Conservation (phyloP, 257 asterid genomes). For the Gynochthodes officinalis region DNA sequence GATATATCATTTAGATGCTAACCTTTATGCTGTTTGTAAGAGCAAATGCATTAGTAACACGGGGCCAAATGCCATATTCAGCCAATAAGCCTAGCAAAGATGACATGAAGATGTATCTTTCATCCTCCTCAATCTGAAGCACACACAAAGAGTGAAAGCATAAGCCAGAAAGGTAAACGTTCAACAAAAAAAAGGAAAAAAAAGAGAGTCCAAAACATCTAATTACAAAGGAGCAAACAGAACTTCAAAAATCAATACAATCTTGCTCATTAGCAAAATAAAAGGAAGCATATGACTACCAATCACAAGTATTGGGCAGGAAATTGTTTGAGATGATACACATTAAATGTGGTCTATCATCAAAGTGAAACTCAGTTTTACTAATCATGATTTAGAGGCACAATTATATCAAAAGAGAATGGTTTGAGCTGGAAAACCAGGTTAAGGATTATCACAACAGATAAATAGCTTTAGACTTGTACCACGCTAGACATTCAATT, state of each 20-base stretch:
- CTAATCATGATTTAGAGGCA: neutral
- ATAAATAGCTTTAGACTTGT: neutral
- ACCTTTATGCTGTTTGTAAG: constrained; percentile 80
- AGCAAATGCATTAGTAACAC: constrained; percentile 75
- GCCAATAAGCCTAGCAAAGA: constrained; percentile 71
- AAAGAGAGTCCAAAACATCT: neutral
- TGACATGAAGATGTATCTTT: constrained; percentile 64
- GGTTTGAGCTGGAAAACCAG: neutral
- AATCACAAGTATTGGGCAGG: too few relatives aligned
- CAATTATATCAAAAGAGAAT: neutral
- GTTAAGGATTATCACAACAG: neutral
- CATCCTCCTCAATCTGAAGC: constrained; percentile 77
- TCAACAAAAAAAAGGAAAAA: neutral
- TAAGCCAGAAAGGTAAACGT: constrained; percentile 10
- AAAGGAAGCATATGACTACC: neutral
- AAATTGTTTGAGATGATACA: neutral
- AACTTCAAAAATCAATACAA: neutral
- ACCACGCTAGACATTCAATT: neutral
- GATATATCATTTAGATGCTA: constrained; percentile 7
- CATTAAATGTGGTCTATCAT: neutral
- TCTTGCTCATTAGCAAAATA: neutral
- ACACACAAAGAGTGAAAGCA: constrained; percentile 18
- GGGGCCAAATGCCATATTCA: constrained; percentile 85
- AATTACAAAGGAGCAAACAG: neutral
- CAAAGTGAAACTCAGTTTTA: neutral